Base-by-base conservation (phyloP, 345 rosid genomes). In the Hirschfeldia incana region DNA sequence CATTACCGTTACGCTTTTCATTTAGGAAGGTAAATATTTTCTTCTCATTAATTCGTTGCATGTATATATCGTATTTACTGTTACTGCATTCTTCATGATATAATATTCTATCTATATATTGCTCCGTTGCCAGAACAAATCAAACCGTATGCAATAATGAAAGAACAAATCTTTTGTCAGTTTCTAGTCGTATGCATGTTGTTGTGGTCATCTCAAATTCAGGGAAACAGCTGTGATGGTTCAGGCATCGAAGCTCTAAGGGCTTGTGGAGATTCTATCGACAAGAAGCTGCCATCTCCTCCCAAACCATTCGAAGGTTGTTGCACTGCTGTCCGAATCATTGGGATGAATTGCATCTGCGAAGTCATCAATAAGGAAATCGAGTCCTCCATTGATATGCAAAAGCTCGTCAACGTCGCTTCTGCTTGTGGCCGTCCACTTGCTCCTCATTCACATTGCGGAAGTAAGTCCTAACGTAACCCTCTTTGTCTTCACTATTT, bases 401-500 rank as follows among this genome's bases (percentile, higher is more conserved):
- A 66, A 36, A 75, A 75, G 78, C 65, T 75, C 7, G 78, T 75
- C 51, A 75, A 75, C 1, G 29, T 75, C 3, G 72, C 78, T 2
- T 55, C 78, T n/a, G 58, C 57, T 75, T 75, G 78, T 66, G 72
- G 78, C 21, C 72, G 32, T 36, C 78, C 72, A 4, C 78, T 75
- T 75, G 58, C 32, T 75, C 72, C 65, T 65, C 57, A 37, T 65
- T 75, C 78, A 55, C 71, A 75, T 0, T 75, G 78, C 39, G 78
- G 72, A 55, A 75, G 78, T 75, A 66, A 75, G 72, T 75, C 30
- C 27, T 3, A 6, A 17, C 7, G 15, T 60, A 60, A 11, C 34
- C 34, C 7, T 29, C 8, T 2, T 11, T 42, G n/a, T 42, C 49
- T 42, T 42, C 49, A 42, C 4, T 39, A 9, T 10, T 39, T 39